Base-by-base conservation (phyloP, 805 yeast genomes). In the Monosporozyma siamensis region DNA sequence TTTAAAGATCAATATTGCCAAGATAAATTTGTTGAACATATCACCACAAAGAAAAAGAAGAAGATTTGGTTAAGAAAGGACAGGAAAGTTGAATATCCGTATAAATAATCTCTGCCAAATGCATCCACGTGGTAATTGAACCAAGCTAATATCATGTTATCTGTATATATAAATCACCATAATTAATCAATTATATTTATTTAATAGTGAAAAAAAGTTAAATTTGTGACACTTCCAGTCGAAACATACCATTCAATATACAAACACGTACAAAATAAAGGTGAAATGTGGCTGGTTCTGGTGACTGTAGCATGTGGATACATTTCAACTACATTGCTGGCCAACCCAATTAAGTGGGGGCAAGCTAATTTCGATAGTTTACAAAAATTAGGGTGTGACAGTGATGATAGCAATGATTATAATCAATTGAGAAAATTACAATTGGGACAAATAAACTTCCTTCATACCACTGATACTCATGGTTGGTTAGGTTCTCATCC, bases 381-480 rank as follows among this genome's bases (percentile, higher is more conserved):
- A 10, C 17, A 18, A 11, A 8, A 20, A 15, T 29, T 8, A 14
- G 15, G 14, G 7, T n/a, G 17, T 8, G 14, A 27, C 17, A 6
- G 25, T 23, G 9, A 23, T 30, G 34, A 30, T 7, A 30, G 7
- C 5, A 17, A 17, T 30, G 21, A 17, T 32, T 10, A 17, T 32
- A 10, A 32, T 9, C 24, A 15, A 7, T 24, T 52, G 12, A 43
- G 92, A 40, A 73, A 74, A n/a, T 54, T 88, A 24, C 55, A 61
- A 9, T 71, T 88, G 74, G 88, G 89, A 0, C 75, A 80, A 43
- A 44, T 92, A 38, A 90, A 92, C 64, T 85, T 92, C 52, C 54
- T 90, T 21, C 97, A 90, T 55, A 89, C 97, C 1, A 92, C 98
- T 0, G 98, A 92, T 55, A 90, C 97, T 2, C 98, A 92, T 61